Evolutionary conservation across 2,329 filamentous ascomycete species (phyloP).

Genomic region (Xylariaceae sp.): DNA sequence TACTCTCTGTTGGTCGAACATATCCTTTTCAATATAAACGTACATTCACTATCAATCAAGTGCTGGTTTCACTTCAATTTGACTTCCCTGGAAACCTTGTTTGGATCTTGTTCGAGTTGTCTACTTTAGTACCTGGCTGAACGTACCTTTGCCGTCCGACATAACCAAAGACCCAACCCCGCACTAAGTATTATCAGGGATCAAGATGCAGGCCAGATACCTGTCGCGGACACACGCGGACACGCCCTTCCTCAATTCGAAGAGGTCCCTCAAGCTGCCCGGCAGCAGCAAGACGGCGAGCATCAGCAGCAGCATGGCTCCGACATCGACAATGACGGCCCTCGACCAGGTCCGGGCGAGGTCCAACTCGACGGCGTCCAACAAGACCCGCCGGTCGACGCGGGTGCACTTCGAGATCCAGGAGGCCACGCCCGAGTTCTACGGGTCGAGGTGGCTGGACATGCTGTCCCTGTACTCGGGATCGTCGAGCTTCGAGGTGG

Average conservation of each 20-base stretch:
- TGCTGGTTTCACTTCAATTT: neutral
- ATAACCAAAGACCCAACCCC: neutral
- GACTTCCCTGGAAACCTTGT: neutral
- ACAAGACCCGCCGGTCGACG: slow-evolving; percentile 1
- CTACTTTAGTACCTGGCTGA: neutral
- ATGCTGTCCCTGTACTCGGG: slow-evolving; percentile 18
- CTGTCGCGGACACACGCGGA: neutral
- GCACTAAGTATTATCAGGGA: neutral
- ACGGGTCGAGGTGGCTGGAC: slow-evolving; percentile 17
- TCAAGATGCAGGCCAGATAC: neutral
- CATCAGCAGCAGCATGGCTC: slow-evolving; percentile 4
- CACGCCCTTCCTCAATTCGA: neutral
- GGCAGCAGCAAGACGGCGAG: slow-evolving; percentile 13
- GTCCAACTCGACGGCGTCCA: slow-evolving; percentile 16
- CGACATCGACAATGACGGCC: slow-evolving; percentile 13
- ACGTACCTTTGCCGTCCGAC: neutral
- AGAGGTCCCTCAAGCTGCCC: neutral
- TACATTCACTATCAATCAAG: no score
- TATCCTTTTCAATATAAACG: no score
- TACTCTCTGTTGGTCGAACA: no score
- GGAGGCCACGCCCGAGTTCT: slow-evolving; percentile 14
- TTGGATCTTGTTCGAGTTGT: neutral
- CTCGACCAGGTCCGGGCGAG: slow-evolving; percentile 13
- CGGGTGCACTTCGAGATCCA: slow-evolving; percentile 20
- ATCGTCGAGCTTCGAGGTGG: slow-evolving; percentile 17